A percentile compares a stretch with the other conserved stretches of the same genome.
phyloP scores from a whole-genome alignment of 352 stramenopile genomes.

The Phytophthora multivora region DNA sequence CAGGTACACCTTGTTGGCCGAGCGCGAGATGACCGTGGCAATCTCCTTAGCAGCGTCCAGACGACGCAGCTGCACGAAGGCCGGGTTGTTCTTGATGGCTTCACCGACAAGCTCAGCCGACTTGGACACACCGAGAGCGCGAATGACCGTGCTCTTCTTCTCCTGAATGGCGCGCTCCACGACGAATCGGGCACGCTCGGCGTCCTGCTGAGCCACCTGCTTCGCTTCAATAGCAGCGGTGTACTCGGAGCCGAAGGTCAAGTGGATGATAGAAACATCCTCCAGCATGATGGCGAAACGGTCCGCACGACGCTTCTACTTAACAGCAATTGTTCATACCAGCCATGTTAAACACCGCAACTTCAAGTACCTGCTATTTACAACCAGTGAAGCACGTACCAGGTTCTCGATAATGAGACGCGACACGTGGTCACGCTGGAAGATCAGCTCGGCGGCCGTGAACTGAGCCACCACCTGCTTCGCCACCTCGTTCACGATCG shows the following conservation, averaged over 20 bases:
- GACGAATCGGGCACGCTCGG: constrained; percentile 98
- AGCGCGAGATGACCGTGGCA: constrained; percentile 94
- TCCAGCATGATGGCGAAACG: constrained; percentile 95
- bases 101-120: constrained; percentile 98
- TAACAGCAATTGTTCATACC: constrained; percentile 19
- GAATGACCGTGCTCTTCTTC: constrained; percentile 99
- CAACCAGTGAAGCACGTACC: constrained; percentile 50
- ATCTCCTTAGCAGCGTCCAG: constrained; percentile 99
- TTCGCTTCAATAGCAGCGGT: constrained; percentile 99
- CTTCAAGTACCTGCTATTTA: background rate
- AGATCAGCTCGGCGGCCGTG: constrained; percentile 99
- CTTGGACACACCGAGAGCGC: constrained; percentile 97
- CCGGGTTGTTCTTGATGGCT: constrained; percentile 99
- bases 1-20: constrained; percentile 98
- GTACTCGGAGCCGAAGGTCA: constrained; percentile 99
- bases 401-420: constrained; percentile 95
- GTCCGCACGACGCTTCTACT: constrained; percentile 78
- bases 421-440: constrained; percentile 98
- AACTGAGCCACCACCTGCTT: constrained; percentile 99
- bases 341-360: constrained; percentile 13
- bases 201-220: constrained; percentile 99
- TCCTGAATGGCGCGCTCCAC: constrained; percentile 98
- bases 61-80: constrained; percentile 98
- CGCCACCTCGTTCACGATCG: constrained; percentile 99
- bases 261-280: constrained; percentile 99